These are phyloP conservation scores for Rhynchosporium graminicola DNA, from an alignment of 2,329 filamentous ascomycete species.

Conservation along the genomic window DNA sequence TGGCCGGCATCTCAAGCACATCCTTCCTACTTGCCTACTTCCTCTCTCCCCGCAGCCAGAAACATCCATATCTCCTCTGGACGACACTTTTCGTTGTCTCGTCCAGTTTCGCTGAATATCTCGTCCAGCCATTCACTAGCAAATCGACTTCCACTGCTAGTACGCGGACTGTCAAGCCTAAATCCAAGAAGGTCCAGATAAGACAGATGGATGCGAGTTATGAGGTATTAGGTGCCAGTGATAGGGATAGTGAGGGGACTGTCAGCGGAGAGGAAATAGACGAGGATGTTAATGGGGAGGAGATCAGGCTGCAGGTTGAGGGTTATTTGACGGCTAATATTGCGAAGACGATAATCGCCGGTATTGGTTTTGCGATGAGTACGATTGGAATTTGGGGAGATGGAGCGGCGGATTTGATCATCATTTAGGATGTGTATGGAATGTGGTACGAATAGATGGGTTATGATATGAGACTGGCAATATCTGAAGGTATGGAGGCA, in stretches of 20 bases:
- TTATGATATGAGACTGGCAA: neutral
- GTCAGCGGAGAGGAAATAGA: constrained; percentile 51
- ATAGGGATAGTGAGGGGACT: constrained; percentile 48
- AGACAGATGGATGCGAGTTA: constrained; percentile 67
- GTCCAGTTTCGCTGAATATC: constrained; percentile 46
- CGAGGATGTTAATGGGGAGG: constrained; percentile 59
- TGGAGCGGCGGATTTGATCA: constrained; percentile 44
- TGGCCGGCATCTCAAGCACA: constrained; percentile 68
- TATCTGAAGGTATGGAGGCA: neutral
- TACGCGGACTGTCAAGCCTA: constrained; percentile 39
- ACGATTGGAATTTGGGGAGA: constrained; percentile 69
- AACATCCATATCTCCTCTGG: constrained; percentile 91
- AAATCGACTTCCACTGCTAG: constrained; percentile 19
- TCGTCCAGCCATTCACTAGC: constrained; percentile 27
- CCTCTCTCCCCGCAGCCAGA: constrained; percentile 70
- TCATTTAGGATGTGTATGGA: constrained; percentile 30
- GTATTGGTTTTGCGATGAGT: constrained; percentile 60
- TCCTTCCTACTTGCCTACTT: constrained; percentile 77
- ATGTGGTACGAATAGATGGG: neutral
- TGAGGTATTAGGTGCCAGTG: constrained; percentile 57
- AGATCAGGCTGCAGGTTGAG: constrained; percentile 59
- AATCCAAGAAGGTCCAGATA: constrained; percentile 28
- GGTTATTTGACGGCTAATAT: constrained; percentile 55
- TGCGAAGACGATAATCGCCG: constrained; percentile 55
- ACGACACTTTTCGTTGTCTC: constrained; percentile 67